Conservation (phyloP, 768 basidiomycete genomes). For the Mycena vitilis region DNA sequence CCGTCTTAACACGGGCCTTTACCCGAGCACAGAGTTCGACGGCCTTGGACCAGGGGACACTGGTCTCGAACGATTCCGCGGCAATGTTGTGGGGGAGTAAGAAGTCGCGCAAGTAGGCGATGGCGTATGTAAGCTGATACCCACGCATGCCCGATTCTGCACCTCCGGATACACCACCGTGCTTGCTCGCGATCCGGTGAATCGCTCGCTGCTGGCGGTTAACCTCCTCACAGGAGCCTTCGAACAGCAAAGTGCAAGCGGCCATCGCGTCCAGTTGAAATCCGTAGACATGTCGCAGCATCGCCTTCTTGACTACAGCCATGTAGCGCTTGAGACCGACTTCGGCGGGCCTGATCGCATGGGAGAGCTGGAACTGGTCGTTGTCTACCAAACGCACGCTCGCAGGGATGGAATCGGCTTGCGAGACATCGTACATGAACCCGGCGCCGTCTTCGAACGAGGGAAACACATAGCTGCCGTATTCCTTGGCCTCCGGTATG, state of each 20-base stretch:
- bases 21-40: background rate
- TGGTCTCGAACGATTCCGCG: background rate
- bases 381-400: background rate
- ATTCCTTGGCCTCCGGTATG: conserved; percentile 6
- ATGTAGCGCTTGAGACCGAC: background rate
- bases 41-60: background rate
- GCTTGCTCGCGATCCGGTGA: background rate
- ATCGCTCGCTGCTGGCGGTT: background rate
- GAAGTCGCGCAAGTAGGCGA: background rate
- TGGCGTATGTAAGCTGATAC: conserved; percentile 3
- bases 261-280: background rate
- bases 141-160: background rate
- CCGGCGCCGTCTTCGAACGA: background rate
- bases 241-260: background rate
- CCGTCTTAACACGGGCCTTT: background rate
- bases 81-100: background rate
- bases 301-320: background rate
- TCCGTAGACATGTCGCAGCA: background rate
- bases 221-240: background rate
- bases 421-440: background rate
- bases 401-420: conserved; percentile 1
- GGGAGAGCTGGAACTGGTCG: conserved; percentile 3
- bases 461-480: conserved; percentile 3
- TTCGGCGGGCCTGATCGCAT: background rate
- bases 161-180: background rate